Conservation (phyloP, 2,329 filamentous ascomycete genomes). For the Paraphaeosphaeria minitans region DNA sequence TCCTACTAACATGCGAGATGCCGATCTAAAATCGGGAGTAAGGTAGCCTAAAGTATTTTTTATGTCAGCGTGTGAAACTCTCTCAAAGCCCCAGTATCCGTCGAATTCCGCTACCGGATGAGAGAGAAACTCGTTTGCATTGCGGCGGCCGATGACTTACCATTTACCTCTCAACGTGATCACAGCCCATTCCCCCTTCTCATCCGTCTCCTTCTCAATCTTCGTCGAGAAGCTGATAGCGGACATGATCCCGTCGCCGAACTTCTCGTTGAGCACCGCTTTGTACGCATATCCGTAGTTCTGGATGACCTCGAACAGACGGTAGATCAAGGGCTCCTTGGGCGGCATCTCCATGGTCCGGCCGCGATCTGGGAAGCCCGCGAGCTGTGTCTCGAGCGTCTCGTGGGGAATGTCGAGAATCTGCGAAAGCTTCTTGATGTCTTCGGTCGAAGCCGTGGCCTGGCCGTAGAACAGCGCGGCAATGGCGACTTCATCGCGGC, state of each 20-base stretch:
- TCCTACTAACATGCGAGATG: too few relatives aligned
- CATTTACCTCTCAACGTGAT: conserved; percentile 86
- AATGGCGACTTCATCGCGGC: conserved; percentile 80
- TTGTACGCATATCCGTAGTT: conserved; percentile 98
- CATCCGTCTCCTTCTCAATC: conserved; percentile 91
- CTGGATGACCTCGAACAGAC: conserved; percentile 91
- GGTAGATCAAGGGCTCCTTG: conserved; percentile 84
- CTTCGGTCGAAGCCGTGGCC: conserved; percentile 72
- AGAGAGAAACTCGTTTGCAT: neutral
- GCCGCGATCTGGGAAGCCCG: conserved; percentile 80
- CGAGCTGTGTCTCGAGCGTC: conserved; percentile 65
- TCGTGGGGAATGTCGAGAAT: conserved; percentile 66
- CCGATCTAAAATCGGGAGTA: conserved; percentile 53
- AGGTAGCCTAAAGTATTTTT: conserved; percentile 53
- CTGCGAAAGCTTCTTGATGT: conserved; percentile 68
- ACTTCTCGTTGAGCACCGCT: conserved; percentile 92
- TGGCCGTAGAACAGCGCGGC: conserved; percentile 93
- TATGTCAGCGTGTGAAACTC: neutral
- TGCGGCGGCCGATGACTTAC: conserved; percentile 55
- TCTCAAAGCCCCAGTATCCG: too few relatives aligned
- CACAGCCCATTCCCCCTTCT: conserved; percentile 81
- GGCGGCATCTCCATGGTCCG: conserved; percentile 81
- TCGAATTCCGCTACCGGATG: neutral
- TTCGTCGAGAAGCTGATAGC: conserved; percentile 89
- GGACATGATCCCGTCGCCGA: conserved; percentile 85